Evolutionary conservation across 2,329 filamentous ascomycete genomes (phyloP).

Genomic region (Fusarium nygamai): DNA sequence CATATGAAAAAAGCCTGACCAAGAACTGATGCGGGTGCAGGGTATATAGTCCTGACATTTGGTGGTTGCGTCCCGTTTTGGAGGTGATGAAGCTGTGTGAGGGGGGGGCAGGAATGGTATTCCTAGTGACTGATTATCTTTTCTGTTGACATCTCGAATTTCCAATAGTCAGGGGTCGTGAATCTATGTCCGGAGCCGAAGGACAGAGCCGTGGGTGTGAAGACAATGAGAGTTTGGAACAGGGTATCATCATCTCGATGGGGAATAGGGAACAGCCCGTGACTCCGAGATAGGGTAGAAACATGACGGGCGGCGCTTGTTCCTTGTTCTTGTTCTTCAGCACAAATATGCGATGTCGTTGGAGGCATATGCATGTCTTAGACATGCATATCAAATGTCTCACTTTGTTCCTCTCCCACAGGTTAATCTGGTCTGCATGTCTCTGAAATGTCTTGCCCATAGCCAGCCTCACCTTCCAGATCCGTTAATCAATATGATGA

Average conservation of each 20-base stretch:
- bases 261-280: not conserved
- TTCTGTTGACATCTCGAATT: conserved; percentile 10
- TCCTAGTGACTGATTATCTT: conserved; percentile 28
- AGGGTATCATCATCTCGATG: not conserved
- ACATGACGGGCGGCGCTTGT: conserved; percentile 8
- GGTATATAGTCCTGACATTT: conserved; percentile 21
- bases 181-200: conserved; percentile 18
- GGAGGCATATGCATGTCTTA: conserved; percentile 46
- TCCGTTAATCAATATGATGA: not conserved
- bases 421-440: conserved; percentile 45
- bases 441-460: conserved; percentile 41
- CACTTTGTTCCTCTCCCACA: conserved; percentile 48
- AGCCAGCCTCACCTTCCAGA: conserved; percentile 20
- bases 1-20: conserved; percentile 37
- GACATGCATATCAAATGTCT: conserved; percentile 52
- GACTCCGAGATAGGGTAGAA: not conserved
- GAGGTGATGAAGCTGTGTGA: conserved; percentile 19
- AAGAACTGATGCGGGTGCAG: conserved; percentile 36
- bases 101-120: conserved; percentile 11
- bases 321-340: conserved; percentile 20
- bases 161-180: conserved; percentile 11
- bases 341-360: conserved; percentile 38
- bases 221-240: not conserved
- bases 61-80: conserved; percentile 19
- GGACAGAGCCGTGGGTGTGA: conserved; percentile 8